Percentiles rank a stretch among this genome's conserved stretches.
phyloP scores from a whole-genome alignment of 495 filamentous ascomycete species.

The Hypoxylon rickii region DNA sequence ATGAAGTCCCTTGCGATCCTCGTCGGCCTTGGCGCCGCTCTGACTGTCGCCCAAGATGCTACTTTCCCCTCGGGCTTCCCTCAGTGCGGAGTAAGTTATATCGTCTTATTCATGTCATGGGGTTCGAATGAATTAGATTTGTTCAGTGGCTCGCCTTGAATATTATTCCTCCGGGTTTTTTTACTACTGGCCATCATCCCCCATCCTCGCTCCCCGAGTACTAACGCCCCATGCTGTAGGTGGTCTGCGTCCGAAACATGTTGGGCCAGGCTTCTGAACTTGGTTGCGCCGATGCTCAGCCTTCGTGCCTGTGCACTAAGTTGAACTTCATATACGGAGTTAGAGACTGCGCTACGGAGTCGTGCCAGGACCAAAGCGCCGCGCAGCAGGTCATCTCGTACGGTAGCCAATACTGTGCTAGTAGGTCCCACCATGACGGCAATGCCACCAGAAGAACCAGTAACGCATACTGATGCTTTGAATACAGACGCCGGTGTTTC shows the following conservation, averaged over 20 bases:
- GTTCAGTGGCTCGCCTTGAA: no score
- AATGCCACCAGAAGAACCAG: neutral
- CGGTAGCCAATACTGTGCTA: conserved; percentile 41
- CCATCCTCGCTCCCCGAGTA: no score
- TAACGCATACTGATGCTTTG: conserved; percentile 7
- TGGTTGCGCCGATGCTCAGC: conserved; percentile 61
- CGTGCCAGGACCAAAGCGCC: conserved; percentile 55
- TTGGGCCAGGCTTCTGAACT: conserved; percentile 61
- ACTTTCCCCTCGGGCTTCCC: conserved; percentile 38
- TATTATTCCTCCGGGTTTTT: no score
- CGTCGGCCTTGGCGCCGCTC: conserved; percentile 36
- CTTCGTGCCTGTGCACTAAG: conserved; percentile 72
- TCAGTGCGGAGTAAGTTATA: conserved; percentile 48
- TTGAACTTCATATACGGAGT: conserved; percentile 73
- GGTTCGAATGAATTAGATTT: no score
- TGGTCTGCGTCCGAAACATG: conserved; percentile 77
- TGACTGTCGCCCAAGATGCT: conserved; percentile 35
- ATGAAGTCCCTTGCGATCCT: conserved; percentile 48
- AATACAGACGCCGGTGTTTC: conserved; percentile 29
- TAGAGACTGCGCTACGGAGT: conserved; percentile 74
- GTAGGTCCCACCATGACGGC: conserved; percentile 18
- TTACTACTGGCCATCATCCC: no score
- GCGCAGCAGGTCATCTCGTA: conserved; percentile 41
- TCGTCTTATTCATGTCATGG: no score
- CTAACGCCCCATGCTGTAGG: conserved; percentile 48